A percentile compares a stretch with the other conserved stretches of the same genome.
These are phyloP conservation scores for Vigna unguiculata DNA, from an alignment of 306 rosid species.

Conservation along the genomic window DNA sequence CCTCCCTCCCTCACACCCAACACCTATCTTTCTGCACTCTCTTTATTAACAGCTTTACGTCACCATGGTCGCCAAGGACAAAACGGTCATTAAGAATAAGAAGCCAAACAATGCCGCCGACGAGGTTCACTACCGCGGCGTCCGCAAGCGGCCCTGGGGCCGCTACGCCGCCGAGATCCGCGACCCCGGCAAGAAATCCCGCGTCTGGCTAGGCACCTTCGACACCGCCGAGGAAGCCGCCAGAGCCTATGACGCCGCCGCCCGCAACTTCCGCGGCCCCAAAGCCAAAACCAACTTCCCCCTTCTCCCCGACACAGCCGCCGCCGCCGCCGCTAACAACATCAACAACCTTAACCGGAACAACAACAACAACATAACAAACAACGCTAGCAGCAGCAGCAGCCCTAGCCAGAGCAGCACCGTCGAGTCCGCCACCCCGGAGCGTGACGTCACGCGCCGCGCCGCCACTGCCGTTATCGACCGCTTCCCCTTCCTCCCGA, in stretches of 20 bases:
- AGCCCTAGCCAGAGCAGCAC: conserved; percentile 64
- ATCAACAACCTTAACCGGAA: not conserved
- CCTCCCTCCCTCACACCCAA: not conserved
- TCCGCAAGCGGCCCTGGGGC: conserved; percentile 64
- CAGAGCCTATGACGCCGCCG: conserved; percentile 61
- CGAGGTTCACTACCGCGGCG: conserved; percentile 61
- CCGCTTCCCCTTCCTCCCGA: conserved; percentile 56
- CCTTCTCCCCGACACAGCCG: not conserved
- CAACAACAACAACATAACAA: not conserved
- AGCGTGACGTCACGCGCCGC: conserved; percentile 49
- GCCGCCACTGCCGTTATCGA: conserved; percentile 3
- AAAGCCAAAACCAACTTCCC: conserved; percentile 65
- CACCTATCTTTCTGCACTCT: not conserved
- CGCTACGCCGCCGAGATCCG: conserved; percentile 70
- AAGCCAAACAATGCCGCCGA: conserved; percentile 44
- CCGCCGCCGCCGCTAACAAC: no score
- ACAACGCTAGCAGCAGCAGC: not conserved
- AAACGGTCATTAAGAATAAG: not conserved
- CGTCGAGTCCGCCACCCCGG: conserved; percentile 56
- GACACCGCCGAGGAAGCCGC: conserved; percentile 74
- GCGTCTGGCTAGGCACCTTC: conserved; percentile 67
- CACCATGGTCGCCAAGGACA: conserved; percentile 3
- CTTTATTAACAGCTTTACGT: not conserved
- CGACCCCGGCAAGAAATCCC: conserved; percentile 64
- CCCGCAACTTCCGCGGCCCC: conserved; percentile 58